phyloP scores from a whole-genome alignment of 805 yeast genomes.

The Maudiozyma bulderi region DNA sequence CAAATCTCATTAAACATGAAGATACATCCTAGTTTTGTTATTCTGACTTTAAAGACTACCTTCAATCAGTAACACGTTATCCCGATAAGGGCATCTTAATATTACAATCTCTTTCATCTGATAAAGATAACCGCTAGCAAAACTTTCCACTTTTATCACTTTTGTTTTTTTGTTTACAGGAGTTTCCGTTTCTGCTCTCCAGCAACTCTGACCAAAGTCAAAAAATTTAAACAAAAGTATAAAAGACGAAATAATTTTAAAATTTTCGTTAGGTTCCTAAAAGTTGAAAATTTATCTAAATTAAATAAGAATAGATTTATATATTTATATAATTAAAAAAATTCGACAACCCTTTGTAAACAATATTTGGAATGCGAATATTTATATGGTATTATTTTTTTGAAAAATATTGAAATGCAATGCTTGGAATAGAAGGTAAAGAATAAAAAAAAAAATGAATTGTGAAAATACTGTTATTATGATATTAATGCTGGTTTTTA shows the following conservation, averaged over 20 bases:
- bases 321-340: not conserved
- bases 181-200: not conserved
- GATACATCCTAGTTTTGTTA: too few relatives aligned
- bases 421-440: too few relatives aligned
- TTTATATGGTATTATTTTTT: not conserved
- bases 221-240: not conserved
- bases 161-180: not conserved
- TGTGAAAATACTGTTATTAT: not conserved
- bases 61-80: too few relatives aligned
- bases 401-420: not conserved
- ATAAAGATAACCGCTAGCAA: not conserved
- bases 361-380: not conserved
- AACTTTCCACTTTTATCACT: not conserved
- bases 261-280: not conserved
- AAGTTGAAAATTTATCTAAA: not conserved
- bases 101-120: too few relatives aligned
- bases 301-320: not conserved
- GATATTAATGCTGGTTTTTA: not conserved
- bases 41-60: too few relatives aligned
- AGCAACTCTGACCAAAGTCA: not conserved
- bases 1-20: too few relatives aligned
- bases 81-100: too few relatives aligned
- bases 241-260: not conserved
- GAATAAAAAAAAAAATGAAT: not conserved
- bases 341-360: too few relatives aligned